Evolutionary conservation across 2,329 filamentous ascomycete species (phyloP), one percentile per base, ranked within the genome.

Genomic region (Phialophora verrucosa): DNA sequence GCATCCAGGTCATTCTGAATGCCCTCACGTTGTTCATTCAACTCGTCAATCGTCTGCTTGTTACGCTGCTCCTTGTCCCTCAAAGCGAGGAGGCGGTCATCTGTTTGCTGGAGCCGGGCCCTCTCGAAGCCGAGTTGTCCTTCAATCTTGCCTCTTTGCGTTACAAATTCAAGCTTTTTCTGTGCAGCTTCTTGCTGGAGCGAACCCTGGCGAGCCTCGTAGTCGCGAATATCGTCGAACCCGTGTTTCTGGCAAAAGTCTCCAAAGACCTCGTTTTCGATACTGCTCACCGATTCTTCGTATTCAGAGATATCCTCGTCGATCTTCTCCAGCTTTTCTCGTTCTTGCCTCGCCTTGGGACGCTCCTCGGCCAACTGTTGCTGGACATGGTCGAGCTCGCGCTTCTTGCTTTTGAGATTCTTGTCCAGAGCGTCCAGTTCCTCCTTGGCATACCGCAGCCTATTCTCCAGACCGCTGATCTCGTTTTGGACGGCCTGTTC

Each of bases 181-280:
- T 95, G 89, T 0, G 90, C 89, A 53, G 91, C 91, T 76, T 98
- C 92, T 76, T 97, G 92, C 78, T 98, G 93, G 57, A 96, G 82
- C 50, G 91, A 93, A 57, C 95, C 94, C 79, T 98, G 95, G 72
- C 96, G 93, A 29, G 90, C 90, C 76, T 98, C 93, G 74, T 98
- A 99, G 65, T 92, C 91, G 65, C 94, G 91, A 70, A 99, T 96
- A 74, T 96, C 90, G 65, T 87, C 84, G 76, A 97, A 98, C 0
- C 93, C 92, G 23, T 97, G 87, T 63, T 91, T 88, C 73, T 88
- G 86, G 80, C 95, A 99, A 80, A 99, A 99, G 49, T 84, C 84
- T 25, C 84, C 84, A 77, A 97, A 99, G 32, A 99, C 85, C 72
- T 93, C 86, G 76, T 99, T 95, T 76, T 97, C 93, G 20, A 97